Evolutionary conservation across 2,329 filamentous ascomycete genomes (phyloP).

Genomic region (Ascochyta lentis): DNA sequence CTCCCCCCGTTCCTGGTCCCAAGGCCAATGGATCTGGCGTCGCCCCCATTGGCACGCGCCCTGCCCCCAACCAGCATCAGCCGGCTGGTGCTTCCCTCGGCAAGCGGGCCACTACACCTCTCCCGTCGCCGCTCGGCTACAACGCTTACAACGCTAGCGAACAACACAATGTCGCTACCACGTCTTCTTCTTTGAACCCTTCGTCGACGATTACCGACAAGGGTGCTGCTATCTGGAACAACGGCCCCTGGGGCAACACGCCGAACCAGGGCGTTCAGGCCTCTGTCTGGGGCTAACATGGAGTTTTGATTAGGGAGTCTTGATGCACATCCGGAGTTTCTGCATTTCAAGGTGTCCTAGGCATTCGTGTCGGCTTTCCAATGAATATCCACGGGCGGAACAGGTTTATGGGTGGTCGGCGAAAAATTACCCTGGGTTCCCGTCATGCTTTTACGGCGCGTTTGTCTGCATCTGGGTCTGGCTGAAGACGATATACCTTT

Average conservation of each 20-base stretch:
- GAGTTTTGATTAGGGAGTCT: slow-evolving; percentile 46
- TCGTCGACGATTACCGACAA: slow-evolving; percentile 54
- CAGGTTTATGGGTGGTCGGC: slow-evolving; percentile 41
- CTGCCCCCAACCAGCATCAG: slow-evolving; percentile 66
- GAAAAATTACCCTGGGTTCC: slow-evolving; percentile 43
- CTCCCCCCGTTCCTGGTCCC: slow-evolving; percentile 73
- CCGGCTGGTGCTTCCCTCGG: slow-evolving; percentile 67
- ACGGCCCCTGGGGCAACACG: slow-evolving; percentile 83
- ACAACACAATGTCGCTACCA: slow-evolving; percentile 53
- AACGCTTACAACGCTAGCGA: slow-evolving; percentile 67
- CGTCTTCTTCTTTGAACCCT: slow-evolving; percentile 66
- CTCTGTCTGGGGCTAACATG: slow-evolving; percentile 84
- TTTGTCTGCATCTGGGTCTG: slow-evolving; percentile 40
- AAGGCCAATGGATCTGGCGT: slow-evolving; percentile 70
- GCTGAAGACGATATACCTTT: slow-evolving; percentile 42
- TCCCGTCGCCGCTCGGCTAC: slow-evolving; percentile 82
- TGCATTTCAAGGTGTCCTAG: slow-evolving; percentile 52
- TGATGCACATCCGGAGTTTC: slow-evolving; percentile 52
- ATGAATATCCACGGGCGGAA: slow-evolving; percentile 38
- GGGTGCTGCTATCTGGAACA: slow-evolving; percentile 69
- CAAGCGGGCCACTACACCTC: slow-evolving; percentile 87
- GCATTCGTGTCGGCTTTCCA: slow-evolving; percentile 50
- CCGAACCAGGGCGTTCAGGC: slow-evolving; percentile 77
- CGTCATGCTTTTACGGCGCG: slow-evolving; percentile 40
- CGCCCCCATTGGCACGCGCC: slow-evolving; percentile 92